Evolutionary conservation across 2,329 filamentous ascomycete genomes (phyloP), one percentile per base, ranked within the genome.

Genomic region (Penicillium nordicum): DNA sequence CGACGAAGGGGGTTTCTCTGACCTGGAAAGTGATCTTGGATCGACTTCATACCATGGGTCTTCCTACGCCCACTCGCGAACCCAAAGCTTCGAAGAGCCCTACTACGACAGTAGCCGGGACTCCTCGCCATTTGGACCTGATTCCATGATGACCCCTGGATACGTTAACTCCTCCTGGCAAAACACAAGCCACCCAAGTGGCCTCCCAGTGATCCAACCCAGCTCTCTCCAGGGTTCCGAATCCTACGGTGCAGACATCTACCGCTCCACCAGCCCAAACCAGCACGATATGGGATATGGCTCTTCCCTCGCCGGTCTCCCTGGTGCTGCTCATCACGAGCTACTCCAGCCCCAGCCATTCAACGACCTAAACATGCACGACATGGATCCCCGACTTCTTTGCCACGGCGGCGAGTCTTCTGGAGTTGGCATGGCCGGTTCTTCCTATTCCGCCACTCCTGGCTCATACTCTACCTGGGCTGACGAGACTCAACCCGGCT

Each of bases 101-200:
- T 70, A 65, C 43, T 29, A 55, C 45, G 57, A 5, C 69, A 67
- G 52, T 25, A 76, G 71, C 45, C 70, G 73, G 32, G 67, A 61
- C 32, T 71, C 69, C 8, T 76, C 71, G 1, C 75, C 75, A 5
- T 69, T 71, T 21, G 60, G 60, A 21, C 62, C 59, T 4, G 68
- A 72, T 32, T 53, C 62, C 14, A 34, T 70, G 25, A 53, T 63
- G 16, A 29, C 53, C 0, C 57, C 57, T 5, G 41, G 57, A 12
- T 76, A 78, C 48, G 72, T 78, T 44, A 74, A 71, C 58, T 80
- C 80, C 2, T 76, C 78, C 1, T 85, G 82, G 75, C 36, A 50
- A 14, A 77, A 82, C 48, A 74, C 76, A 48, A 76, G 72, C 38
- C 82, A 83, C 63, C 80, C 82, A 40, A 78, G 77, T 32, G 84